Evolutionary conservation across 1,139 yeast genomes (phyloP).

Genomic region (Diutina sp.): DNA sequence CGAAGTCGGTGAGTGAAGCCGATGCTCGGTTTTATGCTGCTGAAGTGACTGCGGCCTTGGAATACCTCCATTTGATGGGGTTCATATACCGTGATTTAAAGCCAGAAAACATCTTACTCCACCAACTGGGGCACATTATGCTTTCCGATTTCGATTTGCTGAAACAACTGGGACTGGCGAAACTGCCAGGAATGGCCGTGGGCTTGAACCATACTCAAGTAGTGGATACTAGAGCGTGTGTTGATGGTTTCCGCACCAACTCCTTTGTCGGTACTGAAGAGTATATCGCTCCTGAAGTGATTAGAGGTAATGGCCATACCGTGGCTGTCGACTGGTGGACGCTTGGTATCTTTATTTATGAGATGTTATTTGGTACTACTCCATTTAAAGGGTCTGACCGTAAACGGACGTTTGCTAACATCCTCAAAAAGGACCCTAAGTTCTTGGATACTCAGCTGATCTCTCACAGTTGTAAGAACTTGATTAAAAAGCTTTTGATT

Average conservation of each 20-base stretch:
- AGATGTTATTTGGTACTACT: slow-evolving; percentile 90
- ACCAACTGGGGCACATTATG: slow-evolving; percentile 97
- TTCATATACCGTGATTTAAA: slow-evolving; percentile 89
- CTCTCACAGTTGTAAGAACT: slow-evolving; percentile 62
- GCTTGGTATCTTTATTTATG: slow-evolving; percentile 78
- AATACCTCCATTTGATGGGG: slow-evolving; percentile 91
- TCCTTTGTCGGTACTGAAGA: slow-evolving; percentile 98
- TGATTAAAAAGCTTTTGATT: slow-evolving; percentile 68
- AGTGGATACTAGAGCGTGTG: slow-evolving; percentile 85
- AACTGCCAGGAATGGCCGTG: slow-evolving; percentile 32
- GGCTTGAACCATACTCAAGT: slow-evolving; percentile 10
- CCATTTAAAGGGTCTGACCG: slow-evolving; percentile 90
- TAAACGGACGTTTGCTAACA: slow-evolving; percentile 79
- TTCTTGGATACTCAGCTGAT: slow-evolving; percentile 49
- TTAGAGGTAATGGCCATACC: slow-evolving; percentile 93
- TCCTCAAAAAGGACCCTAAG: slow-evolving; percentile 69
- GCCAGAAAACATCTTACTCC: slow-evolving; percentile 87
- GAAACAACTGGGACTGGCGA: slow-evolving; percentile 68
- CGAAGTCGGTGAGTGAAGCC: slow-evolving; percentile 73
- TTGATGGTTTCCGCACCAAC: slow-evolving; percentile 90
- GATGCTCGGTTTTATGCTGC: slow-evolving; percentile 95
- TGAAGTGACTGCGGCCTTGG: slow-evolving; percentile 94
- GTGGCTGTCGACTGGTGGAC: slow-evolving; percentile 99
- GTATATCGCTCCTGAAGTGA: slow-evolving; percentile 96
- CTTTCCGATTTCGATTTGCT: slow-evolving; percentile 91